Conservation (phyloP, 352 stramenopile species). For the Saprolegnia diclina region DNA sequence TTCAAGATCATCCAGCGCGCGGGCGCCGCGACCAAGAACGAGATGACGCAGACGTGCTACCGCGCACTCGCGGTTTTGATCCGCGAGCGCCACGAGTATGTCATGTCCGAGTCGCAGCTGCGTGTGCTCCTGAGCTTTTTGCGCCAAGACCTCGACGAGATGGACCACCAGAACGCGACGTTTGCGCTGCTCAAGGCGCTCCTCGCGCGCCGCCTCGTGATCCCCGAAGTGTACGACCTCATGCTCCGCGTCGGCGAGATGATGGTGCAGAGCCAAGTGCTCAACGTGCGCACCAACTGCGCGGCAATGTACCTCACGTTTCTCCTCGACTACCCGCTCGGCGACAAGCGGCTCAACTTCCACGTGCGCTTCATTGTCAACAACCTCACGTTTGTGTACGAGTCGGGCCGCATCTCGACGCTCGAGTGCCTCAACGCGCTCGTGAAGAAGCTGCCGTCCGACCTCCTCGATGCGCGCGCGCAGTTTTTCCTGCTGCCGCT, state of each 20-base stretch:
- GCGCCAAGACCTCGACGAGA: conserved; percentile 86
- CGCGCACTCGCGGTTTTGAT: conserved; percentile 89
- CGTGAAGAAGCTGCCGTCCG: conserved; percentile 88
- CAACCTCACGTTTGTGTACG: conserved; percentile 94
- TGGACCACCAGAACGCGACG: conserved; percentile 93
- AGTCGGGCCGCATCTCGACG: conserved; percentile 89
- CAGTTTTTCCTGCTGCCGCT: conserved; percentile 94
- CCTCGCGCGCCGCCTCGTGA: conserved; percentile 84
- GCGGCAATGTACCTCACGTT: conserved; percentile 84
- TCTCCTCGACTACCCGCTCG: conserved; percentile 94
- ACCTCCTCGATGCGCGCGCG: conserved; percentile 87
- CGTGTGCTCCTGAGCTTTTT: conserved; percentile 90
- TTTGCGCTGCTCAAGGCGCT: conserved; percentile 92
- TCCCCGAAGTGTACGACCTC: conserved; percentile 95
- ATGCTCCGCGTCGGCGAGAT: conserved; percentile 93
- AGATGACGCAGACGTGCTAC: conserved; percentile 95
- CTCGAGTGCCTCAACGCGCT: conserved; percentile 85
- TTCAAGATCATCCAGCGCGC: conserved; percentile 89
- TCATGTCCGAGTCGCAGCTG: conserved; percentile 64
- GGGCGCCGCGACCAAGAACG: conserved; percentile 87
- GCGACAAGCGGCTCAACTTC: conserved; percentile 87
- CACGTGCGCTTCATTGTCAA: conserved; percentile 93
- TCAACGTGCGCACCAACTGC: conserved; percentile 77
- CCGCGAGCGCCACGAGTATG: conserved; percentile 49
- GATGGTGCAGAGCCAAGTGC: conserved; percentile 89